These are phyloP conservation scores for Silene vulgaris DNA, from an alignment of 179 eudicot genomes.

Conservation along the genomic window DNA sequence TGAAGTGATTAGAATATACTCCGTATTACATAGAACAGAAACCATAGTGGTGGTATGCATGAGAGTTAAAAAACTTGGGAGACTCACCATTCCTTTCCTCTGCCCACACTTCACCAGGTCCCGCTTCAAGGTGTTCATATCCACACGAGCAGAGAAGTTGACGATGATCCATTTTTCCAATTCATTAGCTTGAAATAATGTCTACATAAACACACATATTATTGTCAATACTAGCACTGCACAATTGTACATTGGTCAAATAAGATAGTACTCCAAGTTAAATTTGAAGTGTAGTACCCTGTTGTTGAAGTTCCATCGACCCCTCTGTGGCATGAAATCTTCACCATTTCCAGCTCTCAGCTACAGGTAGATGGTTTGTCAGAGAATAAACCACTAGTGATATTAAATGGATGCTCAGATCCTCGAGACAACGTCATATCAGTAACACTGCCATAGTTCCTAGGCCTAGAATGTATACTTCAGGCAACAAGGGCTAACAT, in stretches of 20 bases:
- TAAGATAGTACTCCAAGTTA: neutral
- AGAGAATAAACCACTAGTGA: neutral
- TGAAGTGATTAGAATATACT: neutral
- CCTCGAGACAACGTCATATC: neutral
- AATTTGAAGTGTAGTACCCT: constrained; percentile 24
- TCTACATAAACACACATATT: constrained; percentile 32
- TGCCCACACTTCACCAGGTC: constrained; percentile 65
- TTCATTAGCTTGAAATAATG: constrained; percentile 39
- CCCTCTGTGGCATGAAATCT: constrained; percentile 36
- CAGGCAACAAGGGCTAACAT: too few species aligned
- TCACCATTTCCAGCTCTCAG: constrained; percentile 33
- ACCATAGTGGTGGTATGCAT: too few species aligned
- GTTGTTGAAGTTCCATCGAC: constrained; percentile 47
- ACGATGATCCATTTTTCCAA: constrained; percentile 68
- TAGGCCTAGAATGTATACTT: neutral
- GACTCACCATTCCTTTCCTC: constrained; percentile 67
- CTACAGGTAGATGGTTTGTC: constrained; percentile 15
- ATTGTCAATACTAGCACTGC: neutral
- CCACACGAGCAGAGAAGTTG: constrained; percentile 86
- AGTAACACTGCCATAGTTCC: neutral
- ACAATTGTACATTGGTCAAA: too few species aligned
- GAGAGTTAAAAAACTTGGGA: neutral
- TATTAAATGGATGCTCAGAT: neutral
- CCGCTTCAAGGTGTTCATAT: constrained; percentile 37
- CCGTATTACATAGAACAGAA: neutral